A percentile compares a stretch with the other conserved stretches of the same genome.
These are phyloP conservation scores for Triticum monococcum DNA, from an alignment of 176 grass and related monocot genomes.

Conservation along the genomic window DNA sequence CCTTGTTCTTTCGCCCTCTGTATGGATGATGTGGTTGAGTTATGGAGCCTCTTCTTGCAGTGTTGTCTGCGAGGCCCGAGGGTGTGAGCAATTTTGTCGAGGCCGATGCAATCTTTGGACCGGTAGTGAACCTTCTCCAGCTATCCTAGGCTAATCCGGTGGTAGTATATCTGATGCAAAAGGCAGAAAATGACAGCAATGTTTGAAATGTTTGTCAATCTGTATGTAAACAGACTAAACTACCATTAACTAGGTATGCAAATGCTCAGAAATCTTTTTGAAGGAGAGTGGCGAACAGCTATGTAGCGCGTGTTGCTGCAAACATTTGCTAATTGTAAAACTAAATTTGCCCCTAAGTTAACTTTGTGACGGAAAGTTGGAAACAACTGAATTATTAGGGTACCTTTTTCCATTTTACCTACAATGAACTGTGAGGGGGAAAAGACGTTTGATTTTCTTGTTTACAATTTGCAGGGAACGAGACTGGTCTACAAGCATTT, in stretches of 20 bases:
- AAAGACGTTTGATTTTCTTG: background rate
- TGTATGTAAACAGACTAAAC: background rate
- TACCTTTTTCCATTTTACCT: background rate
- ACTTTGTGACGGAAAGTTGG: background rate
- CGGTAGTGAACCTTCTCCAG: conserved; percentile 39
- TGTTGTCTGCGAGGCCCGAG: conserved; percentile 76
- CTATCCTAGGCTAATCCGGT: background rate
- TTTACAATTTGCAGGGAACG: conserved; percentile 55
- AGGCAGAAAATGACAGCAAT: background rate
- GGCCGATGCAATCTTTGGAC: conserved; percentile 67
- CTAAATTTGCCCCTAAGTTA: background rate
- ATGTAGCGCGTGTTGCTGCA: background rate
- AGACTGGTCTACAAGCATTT: conserved; percentile 93
- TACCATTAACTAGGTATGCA: background rate
- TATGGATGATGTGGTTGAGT: background rate
- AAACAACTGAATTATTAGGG: background rate
- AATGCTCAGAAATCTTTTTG: background rate
- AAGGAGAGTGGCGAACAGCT: background rate
- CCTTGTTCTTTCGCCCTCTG: background rate
- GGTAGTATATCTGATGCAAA: conserved; percentile 17
- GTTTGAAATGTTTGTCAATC: background rate
- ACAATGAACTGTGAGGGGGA: background rate
- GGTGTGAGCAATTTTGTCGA: conserved; percentile 76
- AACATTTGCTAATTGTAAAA: background rate
- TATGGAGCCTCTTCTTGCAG: conserved; percentile 38